Conservation (phyloP, 805 yeast genomes). For the Dipodascus geniculatus region DNA sequence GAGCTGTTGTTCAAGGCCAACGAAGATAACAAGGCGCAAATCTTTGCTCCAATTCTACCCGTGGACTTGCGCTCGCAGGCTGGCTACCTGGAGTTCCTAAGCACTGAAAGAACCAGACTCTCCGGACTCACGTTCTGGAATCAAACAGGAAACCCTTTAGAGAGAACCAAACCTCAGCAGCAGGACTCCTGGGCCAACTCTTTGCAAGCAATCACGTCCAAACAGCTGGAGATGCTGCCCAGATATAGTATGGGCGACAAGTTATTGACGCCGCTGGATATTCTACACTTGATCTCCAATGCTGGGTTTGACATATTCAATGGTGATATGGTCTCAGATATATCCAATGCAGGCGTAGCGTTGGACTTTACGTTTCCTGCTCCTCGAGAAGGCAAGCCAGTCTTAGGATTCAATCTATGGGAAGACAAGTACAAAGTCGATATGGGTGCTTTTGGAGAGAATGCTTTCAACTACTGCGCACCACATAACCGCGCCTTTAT, state of each 20-base stretch:
- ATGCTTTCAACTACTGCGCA: conserved; percentile 11
- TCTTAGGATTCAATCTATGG: conserved; percentile 23
- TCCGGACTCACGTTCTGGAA: conserved; percentile 13
- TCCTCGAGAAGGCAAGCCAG: conserved; percentile 4
- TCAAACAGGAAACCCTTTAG: conserved; percentile 5
- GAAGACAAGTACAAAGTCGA: conserved; percentile 22
- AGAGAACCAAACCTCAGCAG: not conserved
- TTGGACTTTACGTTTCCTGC: conserved; percentile 21
- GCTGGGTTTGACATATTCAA: conserved; percentile 25
- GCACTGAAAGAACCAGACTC: conserved; percentile 8
- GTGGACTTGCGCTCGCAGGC: conserved; percentile 15
- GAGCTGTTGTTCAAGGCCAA: conserved; percentile 6
- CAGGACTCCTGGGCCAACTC: not conserved
- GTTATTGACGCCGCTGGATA: not conserved
- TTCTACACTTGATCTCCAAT: conserved; percentile 3
- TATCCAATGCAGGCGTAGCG: conserved; percentile 30
- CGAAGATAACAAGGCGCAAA: conserved; percentile 6
- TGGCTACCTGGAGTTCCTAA: conserved; percentile 14
- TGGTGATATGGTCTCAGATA: conserved; percentile 20
- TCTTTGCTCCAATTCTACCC: conserved; percentile 25
- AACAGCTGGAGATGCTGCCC: conserved; percentile 8
- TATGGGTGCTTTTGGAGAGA: conserved; percentile 18
- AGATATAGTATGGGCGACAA: conserved; percentile 3
- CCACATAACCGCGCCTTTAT: conserved; percentile 29
- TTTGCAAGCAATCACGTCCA: not conserved